phyloP scores from a whole-genome alignment of 768 basidiomycete genomes.

The Auriscalpium vulgare region DNA sequence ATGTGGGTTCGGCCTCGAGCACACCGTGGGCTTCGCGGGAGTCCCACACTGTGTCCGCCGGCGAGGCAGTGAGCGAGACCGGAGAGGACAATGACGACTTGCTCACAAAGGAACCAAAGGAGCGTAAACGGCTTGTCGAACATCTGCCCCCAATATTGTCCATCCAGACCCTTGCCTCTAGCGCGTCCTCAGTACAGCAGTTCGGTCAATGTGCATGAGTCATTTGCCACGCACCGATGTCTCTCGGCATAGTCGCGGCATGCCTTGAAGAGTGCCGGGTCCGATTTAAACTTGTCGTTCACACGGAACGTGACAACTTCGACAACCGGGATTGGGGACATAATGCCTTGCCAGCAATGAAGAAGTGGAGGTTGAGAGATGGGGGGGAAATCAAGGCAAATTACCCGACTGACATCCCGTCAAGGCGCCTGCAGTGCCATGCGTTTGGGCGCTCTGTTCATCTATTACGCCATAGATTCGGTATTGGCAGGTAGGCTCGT shows the following conservation, averaged over 20 bases:
- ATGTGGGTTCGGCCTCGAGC: neutral
- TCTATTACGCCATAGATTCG: no score
- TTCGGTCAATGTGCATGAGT: neutral
- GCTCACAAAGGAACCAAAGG: constrained; percentile 2
- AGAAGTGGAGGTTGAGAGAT: no score
- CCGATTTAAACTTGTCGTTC: neutral
- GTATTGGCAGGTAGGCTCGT: no score
- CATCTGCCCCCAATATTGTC: constrained; percentile 1
- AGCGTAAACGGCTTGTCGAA: neutral
- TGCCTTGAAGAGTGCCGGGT: neutral
- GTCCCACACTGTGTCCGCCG: constrained; percentile 1
- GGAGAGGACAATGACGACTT: neutral
- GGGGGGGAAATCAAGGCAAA: no score
- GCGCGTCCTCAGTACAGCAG: neutral
- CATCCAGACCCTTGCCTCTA: neutral
- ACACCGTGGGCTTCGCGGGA: neutral
- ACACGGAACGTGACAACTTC: constrained; percentile 1
- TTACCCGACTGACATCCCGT: no score
- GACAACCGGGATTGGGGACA: neutral
- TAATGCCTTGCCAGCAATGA: no score
- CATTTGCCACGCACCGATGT: neutral
- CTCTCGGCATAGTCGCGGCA: neutral
- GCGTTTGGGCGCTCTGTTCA: no score
- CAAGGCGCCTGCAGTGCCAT: no score
- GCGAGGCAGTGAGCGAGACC: neutral